A percentile compares a stretch with the other conserved stretches of the same genome.
phyloP scores from a whole-genome alignment of 495 filamentous ascomycete species.

The Neurospora tetraspora region DNA sequence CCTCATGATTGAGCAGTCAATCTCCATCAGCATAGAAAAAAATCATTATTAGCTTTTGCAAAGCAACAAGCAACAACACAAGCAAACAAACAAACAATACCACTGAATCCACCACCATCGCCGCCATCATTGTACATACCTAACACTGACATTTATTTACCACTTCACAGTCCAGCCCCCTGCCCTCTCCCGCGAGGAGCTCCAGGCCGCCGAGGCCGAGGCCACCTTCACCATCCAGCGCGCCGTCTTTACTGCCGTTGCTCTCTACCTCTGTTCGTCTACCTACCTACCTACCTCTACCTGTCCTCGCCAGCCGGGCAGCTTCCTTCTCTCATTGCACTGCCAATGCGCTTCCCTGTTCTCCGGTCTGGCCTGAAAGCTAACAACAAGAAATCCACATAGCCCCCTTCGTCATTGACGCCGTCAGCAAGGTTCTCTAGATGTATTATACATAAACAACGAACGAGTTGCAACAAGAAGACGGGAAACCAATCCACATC shows the following conservation, averaged over 20 bases:
- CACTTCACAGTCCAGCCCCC: constrained; percentile 36
- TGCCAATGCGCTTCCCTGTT: no score
- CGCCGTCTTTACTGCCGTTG: constrained; percentile 49
- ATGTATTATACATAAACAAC: not conserved
- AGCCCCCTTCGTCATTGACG: constrained; percentile 81
- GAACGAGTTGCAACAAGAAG: not conserved
- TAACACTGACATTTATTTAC: not conserved
- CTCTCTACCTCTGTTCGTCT: constrained; percentile 76
- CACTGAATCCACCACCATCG: not conserved
- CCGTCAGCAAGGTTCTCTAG: constrained; percentile 64
- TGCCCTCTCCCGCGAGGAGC: constrained; percentile 39
- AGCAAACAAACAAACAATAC: constrained; percentile 6
- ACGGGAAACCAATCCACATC: not conserved
- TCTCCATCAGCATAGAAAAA: no score
- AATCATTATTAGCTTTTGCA: not conserved
- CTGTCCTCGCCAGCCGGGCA: not conserved
- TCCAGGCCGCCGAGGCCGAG: constrained; percentile 57
- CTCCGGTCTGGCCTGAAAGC: not conserved
- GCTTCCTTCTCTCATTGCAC: not conserved
- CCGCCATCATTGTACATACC: no score
- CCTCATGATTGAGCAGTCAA: not conserved
- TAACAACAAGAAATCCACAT: constrained; percentile 3
- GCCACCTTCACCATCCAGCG: constrained; percentile 56
- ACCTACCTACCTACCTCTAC: not conserved
- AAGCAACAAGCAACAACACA: constrained; percentile 20